Evolutionary conservation across 2,329 filamentous ascomycete species (phyloP).

Genomic region (Graphilbum fragrans): DNA sequence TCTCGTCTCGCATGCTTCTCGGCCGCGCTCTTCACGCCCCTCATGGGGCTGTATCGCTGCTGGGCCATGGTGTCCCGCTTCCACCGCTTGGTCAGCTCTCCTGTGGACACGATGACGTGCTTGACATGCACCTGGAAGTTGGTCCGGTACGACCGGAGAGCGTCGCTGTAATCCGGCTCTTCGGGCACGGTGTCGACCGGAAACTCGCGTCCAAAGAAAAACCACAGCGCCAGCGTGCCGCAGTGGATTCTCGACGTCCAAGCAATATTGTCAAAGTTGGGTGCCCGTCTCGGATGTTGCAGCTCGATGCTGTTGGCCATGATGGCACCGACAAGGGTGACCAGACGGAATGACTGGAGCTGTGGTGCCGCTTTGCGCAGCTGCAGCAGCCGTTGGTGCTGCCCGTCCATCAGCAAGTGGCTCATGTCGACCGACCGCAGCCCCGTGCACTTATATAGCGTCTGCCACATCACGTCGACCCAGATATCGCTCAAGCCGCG

Average conservation of each 20-base stretch:
- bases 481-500: too few relatives aligned
- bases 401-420: background rate
- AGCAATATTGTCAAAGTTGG: too few relatives aligned
- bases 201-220: background rate
- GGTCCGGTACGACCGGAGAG: background rate
- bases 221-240: background rate
- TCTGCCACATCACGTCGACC: background rate
- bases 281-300: background rate
- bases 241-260: background rate
- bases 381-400: background rate
- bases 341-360: conserved; percentile 1
- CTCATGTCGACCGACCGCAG: conserved; percentile 6
- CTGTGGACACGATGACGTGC: background rate
- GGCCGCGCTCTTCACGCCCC: background rate
- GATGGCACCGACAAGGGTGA: background rate
- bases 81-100: background rate
- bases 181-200: background rate
- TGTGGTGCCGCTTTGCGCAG: background rate
- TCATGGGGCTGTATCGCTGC: background rate
- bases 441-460: conserved; percentile 2
- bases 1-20: background rate
- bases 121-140: background rate
- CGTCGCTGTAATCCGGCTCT: background rate
- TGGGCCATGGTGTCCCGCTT: background rate
- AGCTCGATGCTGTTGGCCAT: background rate